These are phyloP conservation scores for Extremus antarcticus DNA, from an alignment of 495 filamentous ascomycete genomes.

Conservation along the genomic window DNA sequence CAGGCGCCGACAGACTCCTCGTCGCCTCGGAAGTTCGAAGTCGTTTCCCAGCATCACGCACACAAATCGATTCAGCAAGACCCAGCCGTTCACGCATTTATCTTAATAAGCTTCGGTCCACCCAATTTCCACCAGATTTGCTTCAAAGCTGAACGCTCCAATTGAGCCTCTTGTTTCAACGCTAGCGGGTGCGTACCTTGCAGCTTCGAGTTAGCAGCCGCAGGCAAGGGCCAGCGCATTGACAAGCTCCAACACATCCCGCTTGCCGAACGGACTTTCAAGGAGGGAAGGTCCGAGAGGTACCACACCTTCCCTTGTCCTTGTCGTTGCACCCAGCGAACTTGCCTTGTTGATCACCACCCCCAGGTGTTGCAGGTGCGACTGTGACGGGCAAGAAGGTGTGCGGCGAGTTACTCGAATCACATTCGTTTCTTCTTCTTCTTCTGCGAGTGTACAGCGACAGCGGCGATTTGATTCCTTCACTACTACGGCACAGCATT, in stretches of 20 bases:
- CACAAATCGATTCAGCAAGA: no score
- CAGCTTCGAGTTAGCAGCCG: not conserved
- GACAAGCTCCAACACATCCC: not conserved
- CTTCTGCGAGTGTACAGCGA: not conserved
- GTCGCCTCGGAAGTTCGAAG: no score
- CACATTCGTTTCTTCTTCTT: not conserved
- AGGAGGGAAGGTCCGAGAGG: no score
- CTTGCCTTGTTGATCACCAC: not conserved
- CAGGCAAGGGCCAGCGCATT: no score
- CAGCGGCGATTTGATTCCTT: no score
- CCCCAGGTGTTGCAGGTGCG: not conserved
- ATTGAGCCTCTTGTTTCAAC: not conserved
- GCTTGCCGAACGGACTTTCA: not conserved
- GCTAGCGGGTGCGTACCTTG: not conserved
- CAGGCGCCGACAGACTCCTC: no score
- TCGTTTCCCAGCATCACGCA: no score
- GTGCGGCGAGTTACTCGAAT: no score
- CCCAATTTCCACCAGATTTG: not conserved
- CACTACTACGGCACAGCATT: not conserved
- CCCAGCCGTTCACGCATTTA: no score
- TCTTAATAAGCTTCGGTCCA: not conserved
- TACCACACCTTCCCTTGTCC: not conserved
- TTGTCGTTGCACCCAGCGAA: not conserved
- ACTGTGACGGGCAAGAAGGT: no score
- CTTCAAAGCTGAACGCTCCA: not conserved